Evolutionary conservation across 768 basidiomycete genomes (phyloP), one percentile per base, ranked within the genome.

Genomic region (Daedaleopsis nitida): DNA sequence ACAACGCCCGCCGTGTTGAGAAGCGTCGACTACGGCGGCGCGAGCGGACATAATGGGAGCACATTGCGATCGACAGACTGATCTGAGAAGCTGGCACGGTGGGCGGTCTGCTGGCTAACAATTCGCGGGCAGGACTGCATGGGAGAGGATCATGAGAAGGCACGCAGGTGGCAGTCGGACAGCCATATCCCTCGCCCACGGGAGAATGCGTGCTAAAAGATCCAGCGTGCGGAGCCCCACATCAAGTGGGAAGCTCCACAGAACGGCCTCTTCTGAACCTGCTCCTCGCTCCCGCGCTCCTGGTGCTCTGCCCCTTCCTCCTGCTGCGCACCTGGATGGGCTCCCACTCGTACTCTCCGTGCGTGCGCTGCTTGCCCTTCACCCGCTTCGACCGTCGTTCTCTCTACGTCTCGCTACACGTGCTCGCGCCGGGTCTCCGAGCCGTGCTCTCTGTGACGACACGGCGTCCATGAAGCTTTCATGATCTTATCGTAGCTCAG

Each of bases 401-500:
- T n/a, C 53, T 34, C 47, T 49, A n/a, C n/a, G 47, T 50, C 54
- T 60, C 24, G 50, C 53, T 34, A 48, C 53, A 24, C 27, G 27
- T 50, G 53, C 49, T 55, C 59, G 55, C 53, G 59, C 16, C 53
- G 59, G 19, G 48, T 60, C 38, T 60, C 59, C 49, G 59, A 32
- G 27, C 27, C 59, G 59, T 44, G 53, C 48, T 19, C 4, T 60
- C 59, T 3, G 32, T 55, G 48, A 35, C 59, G 53, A 49, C 53
- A 50, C 50, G 54, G 23, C 53, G 48, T 27, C 8, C 48, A n/a
- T n/a, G n/a, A n/a, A n/a, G 37, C 3, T 14, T 14, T 7, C 37
- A 21, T 12, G 48, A 55, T n/a, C 39, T n/a, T 16, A 14, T n/a
- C 10, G 39, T 53, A 17, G 23, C 47, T 49, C 12, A 21, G 47